phyloP scores from a whole-genome alignment of 768 basidiomycete species.

The Russula ochroleuca region DNA sequence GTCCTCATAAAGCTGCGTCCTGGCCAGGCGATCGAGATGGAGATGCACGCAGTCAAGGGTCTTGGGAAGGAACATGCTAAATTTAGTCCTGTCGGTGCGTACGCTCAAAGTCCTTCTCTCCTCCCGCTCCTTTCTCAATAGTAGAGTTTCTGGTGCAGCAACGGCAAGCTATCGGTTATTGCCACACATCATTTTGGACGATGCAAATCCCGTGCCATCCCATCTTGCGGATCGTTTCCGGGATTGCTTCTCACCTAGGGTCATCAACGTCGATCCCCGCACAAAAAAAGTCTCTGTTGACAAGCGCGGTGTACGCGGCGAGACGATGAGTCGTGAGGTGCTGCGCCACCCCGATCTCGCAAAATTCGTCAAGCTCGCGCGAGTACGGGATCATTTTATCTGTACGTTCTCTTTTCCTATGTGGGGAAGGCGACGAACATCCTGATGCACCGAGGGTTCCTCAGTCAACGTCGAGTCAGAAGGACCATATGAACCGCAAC shows the following conservation, averaged over 20 bases:
- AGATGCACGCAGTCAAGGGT: slow-evolving; percentile 88
- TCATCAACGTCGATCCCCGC: slow-evolving; percentile 57
- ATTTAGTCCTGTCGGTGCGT: slow-evolving; percentile 87
- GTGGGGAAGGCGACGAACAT: neutral
- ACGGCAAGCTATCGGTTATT: slow-evolving; percentile 94
- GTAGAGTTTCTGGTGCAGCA: slow-evolving; percentile 43
- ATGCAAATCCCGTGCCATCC: slow-evolving; percentile 69
- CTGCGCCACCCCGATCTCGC: slow-evolving; percentile 88
- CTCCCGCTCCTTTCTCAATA: slow-evolving; percentile 7
- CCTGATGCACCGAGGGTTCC: slow-evolving; percentile 5
- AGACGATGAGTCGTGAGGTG: slow-evolving; percentile 89
- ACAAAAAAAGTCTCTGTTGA: slow-evolving; percentile 63
- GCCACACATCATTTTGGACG: slow-evolving; percentile 70
- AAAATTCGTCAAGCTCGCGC: slow-evolving; percentile 73
- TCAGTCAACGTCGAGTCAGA: slow-evolving; percentile 88
- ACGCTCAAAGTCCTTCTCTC: neutral
- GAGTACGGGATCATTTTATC: slow-evolving; percentile 89
- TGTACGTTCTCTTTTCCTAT: slow-evolving; percentile 48
- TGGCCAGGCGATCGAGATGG: slow-evolving; percentile 81
- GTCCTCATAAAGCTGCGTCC: slow-evolving; percentile 89
- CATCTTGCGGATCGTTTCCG: slow-evolving; percentile 78
- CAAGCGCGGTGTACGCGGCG: slow-evolving; percentile 63
- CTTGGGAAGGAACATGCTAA: slow-evolving; percentile 95
- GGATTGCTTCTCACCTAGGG: slow-evolving; percentile 82
- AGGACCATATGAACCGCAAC: slow-evolving; percentile 80